Conservation (phyloP, 1,284 basidiomycete genomes). For the Microbotryum silenes-acaulis region DNA sequence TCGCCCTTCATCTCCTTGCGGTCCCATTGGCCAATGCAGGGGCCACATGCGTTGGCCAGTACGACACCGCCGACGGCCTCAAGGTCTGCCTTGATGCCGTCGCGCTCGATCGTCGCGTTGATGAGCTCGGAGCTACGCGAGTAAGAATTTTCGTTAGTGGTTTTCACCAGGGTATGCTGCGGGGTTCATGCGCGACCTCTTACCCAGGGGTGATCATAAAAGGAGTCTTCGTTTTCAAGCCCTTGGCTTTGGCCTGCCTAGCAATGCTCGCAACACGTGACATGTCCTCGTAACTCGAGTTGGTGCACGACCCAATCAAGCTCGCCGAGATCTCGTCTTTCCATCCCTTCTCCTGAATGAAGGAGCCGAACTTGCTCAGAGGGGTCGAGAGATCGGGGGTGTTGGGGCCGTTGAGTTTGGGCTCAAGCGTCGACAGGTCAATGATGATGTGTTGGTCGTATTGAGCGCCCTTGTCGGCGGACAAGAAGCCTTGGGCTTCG, state of each 20-base stretch:
- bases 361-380: constrained; percentile 76
- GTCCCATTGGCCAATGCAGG: constrained; percentile 99
- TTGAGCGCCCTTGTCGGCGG: constrained; percentile 76
- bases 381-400: constrained; percentile 96
- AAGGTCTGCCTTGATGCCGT: constrained; percentile 69
- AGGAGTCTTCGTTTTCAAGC: constrained; percentile 75
- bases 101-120: constrained; percentile 93
- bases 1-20: constrained; percentile 80
- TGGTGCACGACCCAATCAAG: constrained; percentile 95
- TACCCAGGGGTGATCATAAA: constrained; percentile 87
- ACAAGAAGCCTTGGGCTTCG: constrained; percentile 66
- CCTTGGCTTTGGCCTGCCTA: constrained; percentile 74
- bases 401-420: constrained; percentile 94
- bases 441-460: constrained; percentile 95
- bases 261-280: constrained; percentile 86
- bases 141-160: too few relatives aligned
- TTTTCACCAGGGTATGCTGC: too few relatives aligned
- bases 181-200: background rate
- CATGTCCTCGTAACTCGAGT: constrained; percentile 72
- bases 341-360: constrained; percentile 79
- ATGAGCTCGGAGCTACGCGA: constrained; percentile 75
- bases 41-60: constrained; percentile 95
- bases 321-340: constrained; percentile 84
- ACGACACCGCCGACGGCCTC: constrained; percentile 84
- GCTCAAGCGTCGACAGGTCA: constrained; percentile 86